A percentile compares a stretch with the other conserved stretches of the same genome.
phyloP scores from a whole-genome alignment of 1,284 basidiomycete species.

The Cryptococcus sp. region DNA sequence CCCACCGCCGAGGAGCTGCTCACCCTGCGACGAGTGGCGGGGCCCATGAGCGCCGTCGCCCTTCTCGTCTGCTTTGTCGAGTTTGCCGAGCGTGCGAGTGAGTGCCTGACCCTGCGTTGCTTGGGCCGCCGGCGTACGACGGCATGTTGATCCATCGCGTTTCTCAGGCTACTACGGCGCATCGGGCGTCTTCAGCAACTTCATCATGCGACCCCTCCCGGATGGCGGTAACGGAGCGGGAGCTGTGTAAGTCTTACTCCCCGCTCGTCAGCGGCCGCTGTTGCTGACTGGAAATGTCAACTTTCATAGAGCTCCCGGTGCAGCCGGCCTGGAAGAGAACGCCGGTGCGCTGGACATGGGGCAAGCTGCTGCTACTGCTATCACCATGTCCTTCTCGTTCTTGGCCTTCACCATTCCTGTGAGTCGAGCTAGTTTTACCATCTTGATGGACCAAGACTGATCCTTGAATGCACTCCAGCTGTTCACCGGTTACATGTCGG shows the following conservation, averaged over 20 bases:
- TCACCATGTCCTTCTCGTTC: conserved; percentile 29
- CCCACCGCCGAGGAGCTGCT: conserved; percentile 10
- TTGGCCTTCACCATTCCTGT: conserved; percentile 29
- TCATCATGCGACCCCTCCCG: conserved; percentile 58
- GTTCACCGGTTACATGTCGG: conserved; percentile 7
- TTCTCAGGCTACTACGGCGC: conserved; percentile 21
- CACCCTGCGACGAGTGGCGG: conserved; percentile 10
- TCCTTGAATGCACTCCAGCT: not conserved
- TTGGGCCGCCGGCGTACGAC: not conserved
- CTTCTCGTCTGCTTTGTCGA: conserved; percentile 12
- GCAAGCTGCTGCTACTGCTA: conserved; percentile 19
- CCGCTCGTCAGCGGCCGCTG: not conserved
- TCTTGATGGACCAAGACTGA: conserved; percentile 18
- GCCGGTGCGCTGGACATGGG: conserved; percentile 57
- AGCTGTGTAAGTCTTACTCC: conserved; percentile 55
- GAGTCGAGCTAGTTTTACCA: not conserved
- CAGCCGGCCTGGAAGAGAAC: conserved; percentile 58
- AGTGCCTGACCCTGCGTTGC: not conserved
- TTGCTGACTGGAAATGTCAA: not conserved
- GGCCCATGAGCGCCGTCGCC: conserved; percentile 7
- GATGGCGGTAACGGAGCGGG: conserved; percentile 63
- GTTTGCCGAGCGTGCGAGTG: not conserved
- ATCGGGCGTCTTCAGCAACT: conserved; percentile 18
- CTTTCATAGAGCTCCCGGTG: conserved; percentile 56
- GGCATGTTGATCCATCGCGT: not conserved